These are phyloP conservation scores for Bisporella sp. DNA, from an alignment of 2,329 filamentous ascomycete genomes.

Conservation along the genomic window DNA sequence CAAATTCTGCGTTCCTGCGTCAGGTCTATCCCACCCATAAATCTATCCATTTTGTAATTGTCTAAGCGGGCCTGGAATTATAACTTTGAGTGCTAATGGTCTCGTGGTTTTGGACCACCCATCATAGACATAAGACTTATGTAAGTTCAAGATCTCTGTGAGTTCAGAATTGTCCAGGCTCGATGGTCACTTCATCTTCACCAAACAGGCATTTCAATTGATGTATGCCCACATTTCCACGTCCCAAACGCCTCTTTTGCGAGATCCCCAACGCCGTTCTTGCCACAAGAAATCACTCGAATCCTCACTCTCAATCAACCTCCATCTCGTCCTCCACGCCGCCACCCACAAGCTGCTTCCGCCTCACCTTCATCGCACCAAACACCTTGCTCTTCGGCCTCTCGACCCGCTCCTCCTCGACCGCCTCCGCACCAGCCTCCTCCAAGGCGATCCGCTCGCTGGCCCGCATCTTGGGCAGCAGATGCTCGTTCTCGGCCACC, in stretches of 20 bases:
- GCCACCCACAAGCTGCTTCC: constrained; percentile 30
- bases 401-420: constrained; percentile 45
- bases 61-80: no score
- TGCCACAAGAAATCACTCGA: not conserved
- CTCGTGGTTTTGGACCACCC: no score
- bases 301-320: constrained; percentile 31
- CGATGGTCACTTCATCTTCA: no score
- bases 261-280: constrained; percentile 10
- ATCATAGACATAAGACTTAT: no score
- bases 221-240: no score
- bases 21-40: no score
- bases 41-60: no score
- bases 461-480: constrained; percentile 68
- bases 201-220: no score
- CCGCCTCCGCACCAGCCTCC: constrained; percentile 38
- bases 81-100: no score
- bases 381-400: constrained; percentile 28
- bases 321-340: constrained; percentile 43
- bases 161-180: no score
- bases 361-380: constrained; percentile 34
- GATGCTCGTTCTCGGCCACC: constrained; percentile 85
- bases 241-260: constrained; percentile 1
- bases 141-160: no score
- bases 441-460: constrained; percentile 51
- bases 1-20: no score